Base-by-base conservation (phyloP, 768 basidiomycete genomes). In the Tricholoma matsutake region DNA sequence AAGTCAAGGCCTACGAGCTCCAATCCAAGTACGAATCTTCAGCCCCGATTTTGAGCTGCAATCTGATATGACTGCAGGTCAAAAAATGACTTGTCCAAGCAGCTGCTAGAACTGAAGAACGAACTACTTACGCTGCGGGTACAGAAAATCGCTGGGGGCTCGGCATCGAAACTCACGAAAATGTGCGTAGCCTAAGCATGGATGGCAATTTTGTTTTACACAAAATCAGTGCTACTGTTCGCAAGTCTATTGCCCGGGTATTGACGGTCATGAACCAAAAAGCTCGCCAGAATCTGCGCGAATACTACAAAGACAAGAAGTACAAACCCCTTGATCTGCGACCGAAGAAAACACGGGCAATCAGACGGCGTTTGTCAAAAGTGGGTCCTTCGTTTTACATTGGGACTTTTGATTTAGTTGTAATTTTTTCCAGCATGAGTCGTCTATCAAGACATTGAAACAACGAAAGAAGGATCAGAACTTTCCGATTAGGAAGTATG, bases 181-280 rank as follows among this genome's bases (percentile, higher is more conserved):
- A 98, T 99, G 97, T 99, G 77, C 71, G 90, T 84, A 51, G 32
- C 14, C 18, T 16, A 54, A 22, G 55, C 39, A 37, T 35, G 13
- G 1, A 41, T 47, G 4, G 25, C 28, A 47, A 61, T 31, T 62
- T 54, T n/a, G 18, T 51, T 6, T 25, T 35, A 58, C 4, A 57
- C 25, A 4, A 10, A 45, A 22, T 9, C 66, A 99, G 97, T 78
- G 86, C 89, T 77, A 84, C 91, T 67, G 94, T 98, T 77, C 96
- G 97, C 84, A 98, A 98, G 82, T 96, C 94, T 66, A 93, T 99
- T 73, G 97, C 97, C 65, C 94, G 97, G 59, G 96, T 98, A 67
- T 77, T 98, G 80, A 99, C 97, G 47, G 95, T 98, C 70, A 96
- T 91, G 84, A 98, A 97, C 89, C 91, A 94, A 76, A 99, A 99